These are phyloP conservation scores for Basidiobolus meristosporus DNA, from an alignment of 371 early-diverging fungal genomes.

Conservation along the genomic window DNA sequence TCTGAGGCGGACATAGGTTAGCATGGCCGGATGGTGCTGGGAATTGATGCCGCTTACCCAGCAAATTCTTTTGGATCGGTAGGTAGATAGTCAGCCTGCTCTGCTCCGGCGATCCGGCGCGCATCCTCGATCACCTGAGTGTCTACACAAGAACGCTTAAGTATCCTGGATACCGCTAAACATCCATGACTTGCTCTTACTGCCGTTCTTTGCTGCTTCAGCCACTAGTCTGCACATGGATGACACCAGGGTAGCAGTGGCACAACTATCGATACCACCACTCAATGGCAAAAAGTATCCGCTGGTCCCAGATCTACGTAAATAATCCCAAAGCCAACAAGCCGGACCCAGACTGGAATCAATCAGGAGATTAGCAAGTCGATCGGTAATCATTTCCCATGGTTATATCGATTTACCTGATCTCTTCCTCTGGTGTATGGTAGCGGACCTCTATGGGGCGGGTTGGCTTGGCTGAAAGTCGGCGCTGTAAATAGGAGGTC, in stretches of 20 bases:
- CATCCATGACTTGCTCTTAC: no score
- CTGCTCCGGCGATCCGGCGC: slow-evolving; percentile 36
- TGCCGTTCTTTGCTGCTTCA: slow-evolving; percentile 35
- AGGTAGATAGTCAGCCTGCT: slow-evolving; percentile 44
- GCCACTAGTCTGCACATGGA: slow-evolving; percentile 89
- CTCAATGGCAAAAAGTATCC: slow-evolving; percentile 93
- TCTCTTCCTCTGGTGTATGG: slow-evolving; percentile 59
- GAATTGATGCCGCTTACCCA: slow-evolving; percentile 10
- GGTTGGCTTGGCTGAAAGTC: slow-evolving; percentile 6
- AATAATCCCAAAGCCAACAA: slow-evolving; percentile 98
- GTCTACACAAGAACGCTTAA: slow-evolving; percentile 12
- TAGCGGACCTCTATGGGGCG: slow-evolving; percentile 15
- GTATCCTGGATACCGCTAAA: not conserved
- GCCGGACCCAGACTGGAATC: slow-evolving; percentile 69
- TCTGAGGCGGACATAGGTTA: slow-evolving; percentile 6
- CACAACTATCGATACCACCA: slow-evolving; percentile 93
- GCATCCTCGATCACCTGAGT: slow-evolving; percentile 54
- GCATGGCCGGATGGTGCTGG: not conserved
- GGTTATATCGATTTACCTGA: slow-evolving; percentile 19
- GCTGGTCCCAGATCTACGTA: slow-evolving; percentile 68
- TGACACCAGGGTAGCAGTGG: slow-evolving; percentile 79
- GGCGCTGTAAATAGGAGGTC: slow-evolving; percentile 16
- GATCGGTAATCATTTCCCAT: not conserved
- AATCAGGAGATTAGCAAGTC: slow-evolving; percentile 2
- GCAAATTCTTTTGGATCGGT: slow-evolving; percentile 65